Base-by-base conservation (phyloP, 1,139 yeast genomes). In the Waltiozyma sp. region DNA sequence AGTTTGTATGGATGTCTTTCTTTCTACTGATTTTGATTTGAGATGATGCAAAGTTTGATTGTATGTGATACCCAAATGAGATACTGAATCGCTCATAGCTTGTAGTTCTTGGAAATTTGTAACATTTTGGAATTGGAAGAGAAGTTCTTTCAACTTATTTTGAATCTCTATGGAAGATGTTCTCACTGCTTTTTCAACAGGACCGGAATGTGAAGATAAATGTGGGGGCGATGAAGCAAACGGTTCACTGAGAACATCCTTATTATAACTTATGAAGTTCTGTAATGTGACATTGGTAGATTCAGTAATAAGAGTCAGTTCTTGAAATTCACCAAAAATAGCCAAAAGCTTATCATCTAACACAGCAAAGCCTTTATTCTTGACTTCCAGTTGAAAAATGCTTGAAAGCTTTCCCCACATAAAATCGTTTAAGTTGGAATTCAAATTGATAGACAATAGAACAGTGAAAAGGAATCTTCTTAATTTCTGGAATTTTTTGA, bases 391-490 rank as follows among this genome's bases (percentile, higher is more conserved):
- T 6, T 47, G 41, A 14, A 47, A 45, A 2, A 47, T 36, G 15
- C 31, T 47, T n/a, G 31, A 38, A 3, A 46, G 24, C 15, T 47
- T 47, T 5, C 23, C 40, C n/a, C 40, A 14, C 23, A 38, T n/a
- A 4, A 19, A 33, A 10, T 40, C 38, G 40, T 36, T 38, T 9
- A 33, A 40, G 11, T 21, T 40, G 26, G 37, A 19, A 23, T 40
- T 38, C 16, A 66, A 50, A 11, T 59, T 54, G 33, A 64, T 54
- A 2, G 74, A 65, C 38, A 71, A 49, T 28, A 70, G 48, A 35
- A 66, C 58, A 54, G 74, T 68, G 10, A 70, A 51, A 34, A 67
- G 52, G 15, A 68, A 62, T 9, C 72, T 57, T 39, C 75, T 56
- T 28, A 67, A 47, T 39, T 59, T 55, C 37, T 65, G 72, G 18